Evolutionary conservation across 2,329 filamentous ascomycete species (phyloP).

Genomic region (Fusarium pseudonygamai): DNA sequence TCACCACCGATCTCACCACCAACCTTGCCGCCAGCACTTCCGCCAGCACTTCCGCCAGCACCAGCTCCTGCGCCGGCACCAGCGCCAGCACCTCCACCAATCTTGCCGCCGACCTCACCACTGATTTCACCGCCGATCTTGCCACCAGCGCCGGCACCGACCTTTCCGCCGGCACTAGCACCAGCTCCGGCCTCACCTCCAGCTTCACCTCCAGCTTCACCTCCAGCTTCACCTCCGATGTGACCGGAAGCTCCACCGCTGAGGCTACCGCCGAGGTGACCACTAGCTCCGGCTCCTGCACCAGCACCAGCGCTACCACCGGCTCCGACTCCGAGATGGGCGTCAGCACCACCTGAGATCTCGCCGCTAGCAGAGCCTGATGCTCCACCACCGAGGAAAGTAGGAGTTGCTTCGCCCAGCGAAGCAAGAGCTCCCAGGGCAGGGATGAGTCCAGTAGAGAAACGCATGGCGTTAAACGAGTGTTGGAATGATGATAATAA

Average conservation of each 20-base stretch:
- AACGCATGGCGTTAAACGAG: slow-evolving; percentile 31
- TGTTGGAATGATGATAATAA: background rate
- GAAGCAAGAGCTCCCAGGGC: slow-evolving; percentile 33
- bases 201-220: background rate
- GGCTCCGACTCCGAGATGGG: slow-evolving; percentile 8
- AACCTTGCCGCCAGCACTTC: background rate
- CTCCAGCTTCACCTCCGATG: background rate
- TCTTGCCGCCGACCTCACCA: background rate
- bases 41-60: background rate
- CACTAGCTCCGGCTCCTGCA: background rate
- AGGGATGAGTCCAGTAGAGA: slow-evolving; percentile 25
- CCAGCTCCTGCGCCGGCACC: background rate
- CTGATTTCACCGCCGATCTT: background rate
- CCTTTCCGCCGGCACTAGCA: background rate
- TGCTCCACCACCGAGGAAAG: slow-evolving; percentile 14
- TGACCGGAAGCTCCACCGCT: background rate
- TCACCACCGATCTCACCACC: background rate
- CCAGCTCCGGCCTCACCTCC: background rate
- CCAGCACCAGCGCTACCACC: background rate
- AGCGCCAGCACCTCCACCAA: background rate
- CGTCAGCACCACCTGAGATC: background rate
- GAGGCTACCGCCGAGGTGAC: background rate
- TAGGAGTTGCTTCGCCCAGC: slow-evolving; percentile 31
- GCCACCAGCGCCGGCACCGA: background rate
- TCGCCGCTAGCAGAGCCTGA: slow-evolving; percentile 6